phyloP scores from a whole-genome alignment of 768 basidiomycete genomes.

The Mycena epipterygia region DNA sequence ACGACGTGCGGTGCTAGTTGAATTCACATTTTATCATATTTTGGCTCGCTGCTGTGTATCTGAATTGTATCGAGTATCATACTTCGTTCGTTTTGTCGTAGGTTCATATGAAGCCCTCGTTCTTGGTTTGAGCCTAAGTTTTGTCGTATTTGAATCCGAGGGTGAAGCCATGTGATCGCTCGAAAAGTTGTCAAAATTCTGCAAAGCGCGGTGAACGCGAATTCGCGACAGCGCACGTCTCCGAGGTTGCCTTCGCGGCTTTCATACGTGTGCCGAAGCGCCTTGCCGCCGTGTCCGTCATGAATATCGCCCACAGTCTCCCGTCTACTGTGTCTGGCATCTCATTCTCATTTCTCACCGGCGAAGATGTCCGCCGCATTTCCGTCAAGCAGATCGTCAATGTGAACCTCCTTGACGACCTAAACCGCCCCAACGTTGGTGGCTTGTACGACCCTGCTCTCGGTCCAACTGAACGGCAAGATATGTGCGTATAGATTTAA shows the following conservation, averaged over 20 bases:
- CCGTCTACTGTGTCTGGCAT: constrained; percentile 88
- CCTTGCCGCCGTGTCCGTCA: constrained; percentile 46
- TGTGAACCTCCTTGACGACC: constrained; percentile 91
- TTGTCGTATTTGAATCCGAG: constrained; percentile 1
- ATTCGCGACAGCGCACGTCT: neutral
- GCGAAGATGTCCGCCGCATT: constrained; percentile 90
- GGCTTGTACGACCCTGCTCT: constrained; percentile 97
- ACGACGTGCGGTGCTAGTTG: constrained; percentile 36
- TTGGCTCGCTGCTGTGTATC: constrained; percentile 24
- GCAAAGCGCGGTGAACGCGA: no score
- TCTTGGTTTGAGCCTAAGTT: neutral
- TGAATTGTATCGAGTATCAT: constrained; percentile 22
- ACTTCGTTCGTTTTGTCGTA: no score
- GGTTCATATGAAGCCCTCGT: no score
- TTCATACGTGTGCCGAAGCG: neutral
- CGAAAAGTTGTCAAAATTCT: neutral
- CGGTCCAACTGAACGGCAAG: constrained; percentile 89
- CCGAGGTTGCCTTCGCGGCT: neutral
- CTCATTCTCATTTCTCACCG: constrained; percentile 93
- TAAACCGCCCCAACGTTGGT: constrained; percentile 91
- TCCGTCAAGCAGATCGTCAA: constrained; percentile 99
- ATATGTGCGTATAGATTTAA: constrained; percentile 78
- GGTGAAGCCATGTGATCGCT: neutral
- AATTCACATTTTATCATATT: constrained; percentile 33
- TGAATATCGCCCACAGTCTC: constrained; percentile 94